Evolutionary conservation across 768 basidiomycete genomes (phyloP).

Genomic region (Pleurotus giganteus): DNA sequence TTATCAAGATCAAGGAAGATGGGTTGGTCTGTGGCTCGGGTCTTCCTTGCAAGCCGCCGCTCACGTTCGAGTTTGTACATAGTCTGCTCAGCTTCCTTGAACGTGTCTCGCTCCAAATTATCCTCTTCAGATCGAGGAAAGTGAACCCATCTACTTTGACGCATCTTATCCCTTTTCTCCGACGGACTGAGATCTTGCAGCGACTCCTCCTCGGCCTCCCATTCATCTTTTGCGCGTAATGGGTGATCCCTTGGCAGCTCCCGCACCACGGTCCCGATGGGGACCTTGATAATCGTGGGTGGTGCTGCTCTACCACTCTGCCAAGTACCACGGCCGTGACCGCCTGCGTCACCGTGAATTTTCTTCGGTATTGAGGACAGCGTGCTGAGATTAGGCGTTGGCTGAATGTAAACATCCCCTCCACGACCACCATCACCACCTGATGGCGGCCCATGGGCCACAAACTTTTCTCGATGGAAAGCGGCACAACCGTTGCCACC

Average conservation of each 20-base stretch:
- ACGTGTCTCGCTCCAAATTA: conserved; percentile 62
- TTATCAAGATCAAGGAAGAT: conserved; percentile 65
- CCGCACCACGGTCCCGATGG: conserved; percentile 85
- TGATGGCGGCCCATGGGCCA: conserved; percentile 82
- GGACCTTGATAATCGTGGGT: conserved; percentile 78
- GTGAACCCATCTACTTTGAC: conserved; percentile 74
- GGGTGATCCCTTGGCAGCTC: conserved; percentile 70
- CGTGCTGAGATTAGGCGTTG: conserved; percentile 74
- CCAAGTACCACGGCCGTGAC: conserved; percentile 81
- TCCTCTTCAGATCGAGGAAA: conserved; percentile 67
- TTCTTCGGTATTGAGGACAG: conserved; percentile 71
- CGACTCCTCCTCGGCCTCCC: conserved; percentile 70
- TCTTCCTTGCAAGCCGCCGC: conserved; percentile 44
- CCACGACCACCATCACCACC: conserved; percentile 92
- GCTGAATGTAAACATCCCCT: conserved; percentile 82
- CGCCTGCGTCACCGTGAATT: conserved; percentile 64
- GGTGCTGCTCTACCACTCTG: conserved; percentile 75
- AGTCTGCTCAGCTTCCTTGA: conserved; percentile 67
- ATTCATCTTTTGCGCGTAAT: conserved; percentile 61
- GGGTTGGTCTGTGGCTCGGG: conserved; percentile 37
- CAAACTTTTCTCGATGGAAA: conserved; percentile 88
- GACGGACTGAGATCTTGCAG: conserved; percentile 44
- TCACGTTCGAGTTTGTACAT: conserved; percentile 63
- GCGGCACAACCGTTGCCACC: conserved; percentile 93
- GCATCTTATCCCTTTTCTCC: conserved; percentile 56